phyloP scores from a whole-genome alignment of 129 eudicot species.

The Flaveria robusta region DNA sequence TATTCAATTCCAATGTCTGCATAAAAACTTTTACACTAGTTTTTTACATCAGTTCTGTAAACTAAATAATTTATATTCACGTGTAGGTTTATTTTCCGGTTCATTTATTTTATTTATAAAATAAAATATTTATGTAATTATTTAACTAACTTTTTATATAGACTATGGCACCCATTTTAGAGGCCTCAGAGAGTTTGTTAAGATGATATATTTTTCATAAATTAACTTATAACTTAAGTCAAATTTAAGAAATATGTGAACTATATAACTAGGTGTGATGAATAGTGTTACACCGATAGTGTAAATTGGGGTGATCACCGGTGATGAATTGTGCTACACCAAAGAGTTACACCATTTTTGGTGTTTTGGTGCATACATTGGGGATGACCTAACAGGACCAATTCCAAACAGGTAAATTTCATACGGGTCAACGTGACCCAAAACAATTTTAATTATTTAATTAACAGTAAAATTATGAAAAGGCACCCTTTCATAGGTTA shows the following conservation, averaged over 20 bases:
- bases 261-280: not conserved
- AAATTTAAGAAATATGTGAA: not conserved
- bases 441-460: slow-evolving; percentile 5
- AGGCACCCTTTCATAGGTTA: slow-evolving; percentile 1
- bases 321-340: not conserved
- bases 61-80: not conserved
- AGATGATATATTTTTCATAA: not conserved
- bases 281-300: not conserved
- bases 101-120: not conserved
- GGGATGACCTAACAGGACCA: not conserved
- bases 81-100: not conserved
- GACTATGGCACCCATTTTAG: not conserved
- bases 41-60: not conserved
- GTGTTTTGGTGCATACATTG: slow-evolving; percentile 5
- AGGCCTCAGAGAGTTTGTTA: not conserved
- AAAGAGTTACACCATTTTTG: not conserved
- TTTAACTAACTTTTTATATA: not conserved
- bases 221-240: not conserved
- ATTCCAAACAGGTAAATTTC: not conserved
- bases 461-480: not conserved
- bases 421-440: not conserved
- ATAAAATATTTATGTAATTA: not conserved
- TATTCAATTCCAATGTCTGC: not conserved
- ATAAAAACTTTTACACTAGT: not conserved
- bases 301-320: not conserved